Percentiles rank a stretch among this genome's conserved stretches.
Evolutionary conservation across 2,329 filamentous ascomycete species (phyloP).

Genomic region (Arthrobotrys sphaeroides): DNA sequence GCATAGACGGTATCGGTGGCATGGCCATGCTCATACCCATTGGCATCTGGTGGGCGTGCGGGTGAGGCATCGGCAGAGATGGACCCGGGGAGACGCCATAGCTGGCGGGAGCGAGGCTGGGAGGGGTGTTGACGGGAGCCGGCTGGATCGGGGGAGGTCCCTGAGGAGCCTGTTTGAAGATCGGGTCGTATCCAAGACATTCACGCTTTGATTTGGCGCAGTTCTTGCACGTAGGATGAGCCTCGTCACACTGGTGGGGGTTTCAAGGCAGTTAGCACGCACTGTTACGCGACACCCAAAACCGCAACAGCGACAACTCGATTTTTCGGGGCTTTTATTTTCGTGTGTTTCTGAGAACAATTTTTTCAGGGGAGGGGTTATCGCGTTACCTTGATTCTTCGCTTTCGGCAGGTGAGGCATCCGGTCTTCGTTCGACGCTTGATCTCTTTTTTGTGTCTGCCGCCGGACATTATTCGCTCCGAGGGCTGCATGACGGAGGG

Average conservation of each 20-base stretch:
- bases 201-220: conserved; percentile 89
- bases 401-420: conserved; percentile 73
- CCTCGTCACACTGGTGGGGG: conserved; percentile 86
- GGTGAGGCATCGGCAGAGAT: conserved; percentile 52
- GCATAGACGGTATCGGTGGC: conserved; percentile 59
- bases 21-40: conserved; percentile 58
- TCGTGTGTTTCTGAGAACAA: conserved; percentile 41
- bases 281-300: conserved; percentile 13
- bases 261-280: conserved; percentile 55
- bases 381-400: conserved; percentile 75
- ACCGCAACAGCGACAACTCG: conserved; percentile 56
- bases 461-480: conserved; percentile 70
- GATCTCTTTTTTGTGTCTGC: conserved; percentile 73
- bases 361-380: conserved; percentile 6
- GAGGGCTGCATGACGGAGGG: conserved; percentile 65
- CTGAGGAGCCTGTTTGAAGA: conserved; percentile 78
- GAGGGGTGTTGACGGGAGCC: conserved; percentile 66
- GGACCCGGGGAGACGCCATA: conserved; percentile 60
- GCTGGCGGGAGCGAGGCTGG: conserved; percentile 59
- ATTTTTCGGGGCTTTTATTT: conserved; percentile 56
- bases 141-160: conserved; percentile 78
- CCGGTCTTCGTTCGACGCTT: conserved; percentile 79
- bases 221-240: conserved; percentile 88
- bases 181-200: conserved; percentile 85
- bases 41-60: conserved; percentile 58